Percentiles rank a stretch among this genome's conserved stretches.
These are phyloP conservation scores for Fusarium proliferatum DNA, from an alignment of 2,329 filamentous ascomycete species.

Conservation along the genomic window DNA sequence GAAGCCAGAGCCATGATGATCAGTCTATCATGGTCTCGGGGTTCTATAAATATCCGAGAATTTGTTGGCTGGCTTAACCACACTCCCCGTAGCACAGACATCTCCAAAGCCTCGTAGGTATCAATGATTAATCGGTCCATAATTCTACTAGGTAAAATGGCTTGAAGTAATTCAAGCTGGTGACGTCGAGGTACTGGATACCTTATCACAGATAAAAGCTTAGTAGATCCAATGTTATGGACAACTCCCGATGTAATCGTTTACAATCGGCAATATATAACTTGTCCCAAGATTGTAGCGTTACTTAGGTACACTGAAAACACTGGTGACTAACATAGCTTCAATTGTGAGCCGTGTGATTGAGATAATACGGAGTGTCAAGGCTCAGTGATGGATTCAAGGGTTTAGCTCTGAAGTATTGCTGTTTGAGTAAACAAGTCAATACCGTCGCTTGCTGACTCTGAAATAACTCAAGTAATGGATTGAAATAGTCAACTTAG, in stretches of 20 bases:
- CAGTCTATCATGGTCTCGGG: neutral
- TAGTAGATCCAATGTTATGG: neutral
- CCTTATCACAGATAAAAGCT: neutral
- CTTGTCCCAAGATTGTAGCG: rapidly evolving
- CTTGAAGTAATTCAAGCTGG: neutral
- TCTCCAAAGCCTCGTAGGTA: too few relatives aligned
- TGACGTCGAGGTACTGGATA: neutral
- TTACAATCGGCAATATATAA: neutral
- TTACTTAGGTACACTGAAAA: rapidly evolving
- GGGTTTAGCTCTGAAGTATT: too few relatives aligned
- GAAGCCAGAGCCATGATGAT: neutral
- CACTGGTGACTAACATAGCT: rapidly evolving
- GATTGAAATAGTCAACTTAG: too few relatives aligned
- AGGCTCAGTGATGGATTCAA: neutral
- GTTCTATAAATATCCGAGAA: neutral
- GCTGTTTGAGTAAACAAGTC: too few relatives aligned
- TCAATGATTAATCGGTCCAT: neutral
- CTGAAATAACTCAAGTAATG: too few relatives aligned
- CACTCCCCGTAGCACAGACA: neutral
- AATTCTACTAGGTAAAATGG: neutral
- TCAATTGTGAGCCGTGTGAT: too few relatives aligned
- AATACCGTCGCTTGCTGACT: too few relatives aligned
- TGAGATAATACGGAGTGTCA: neutral
- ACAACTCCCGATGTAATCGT: neutral
- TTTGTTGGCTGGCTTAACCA: neutral